Evolutionary conservation across 345 rosid genomes (phyloP).

Genomic region (Viola odorata): DNA sequence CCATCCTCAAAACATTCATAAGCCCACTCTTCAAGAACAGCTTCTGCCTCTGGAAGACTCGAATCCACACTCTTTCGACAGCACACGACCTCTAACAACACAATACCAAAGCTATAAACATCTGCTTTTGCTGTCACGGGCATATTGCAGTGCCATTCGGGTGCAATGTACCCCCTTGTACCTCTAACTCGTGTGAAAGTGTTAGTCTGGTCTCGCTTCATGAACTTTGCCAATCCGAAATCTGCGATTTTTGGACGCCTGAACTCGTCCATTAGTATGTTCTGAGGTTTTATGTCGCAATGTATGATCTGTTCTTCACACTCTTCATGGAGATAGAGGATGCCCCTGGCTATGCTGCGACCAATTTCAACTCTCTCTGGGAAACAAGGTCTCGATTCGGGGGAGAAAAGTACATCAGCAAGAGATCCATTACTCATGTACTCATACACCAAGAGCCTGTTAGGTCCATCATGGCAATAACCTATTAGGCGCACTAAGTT

Average conservation of each 20-base stretch:
- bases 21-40: conserved; percentile 24
- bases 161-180: conserved; percentile 25
- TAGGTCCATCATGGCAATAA: conserved; percentile 17
- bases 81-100: conserved; percentile 26
- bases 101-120: conserved; percentile 30
- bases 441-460: conserved; percentile 25
- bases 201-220: conserved; percentile 15
- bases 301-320: conserved; percentile 5
- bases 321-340: conserved; percentile 13
- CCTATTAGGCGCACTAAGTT: conserved; percentile 25
- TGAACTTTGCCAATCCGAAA: conserved; percentile 9
- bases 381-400: too few relatives aligned
- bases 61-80: conserved; percentile 6
- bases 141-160: conserved; percentile 25
- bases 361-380: not conserved
- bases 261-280: conserved; percentile 2
- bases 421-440: conserved; percentile 33
- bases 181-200: conserved; percentile 21
- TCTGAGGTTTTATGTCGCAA: too few relatives aligned
- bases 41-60: conserved; percentile 6
- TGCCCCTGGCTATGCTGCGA: not conserved
- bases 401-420: conserved; percentile 5
- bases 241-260: conserved; percentile 1
- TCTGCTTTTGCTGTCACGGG: conserved; percentile 31
- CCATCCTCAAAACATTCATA: conserved; percentile 12